A percentile compares a stretch with the other conserved stretches of the same genome.
phyloP scores from a whole-genome alignment of 768 basidiomycete genomes.

The Lactarius deliciosus region DNA sequence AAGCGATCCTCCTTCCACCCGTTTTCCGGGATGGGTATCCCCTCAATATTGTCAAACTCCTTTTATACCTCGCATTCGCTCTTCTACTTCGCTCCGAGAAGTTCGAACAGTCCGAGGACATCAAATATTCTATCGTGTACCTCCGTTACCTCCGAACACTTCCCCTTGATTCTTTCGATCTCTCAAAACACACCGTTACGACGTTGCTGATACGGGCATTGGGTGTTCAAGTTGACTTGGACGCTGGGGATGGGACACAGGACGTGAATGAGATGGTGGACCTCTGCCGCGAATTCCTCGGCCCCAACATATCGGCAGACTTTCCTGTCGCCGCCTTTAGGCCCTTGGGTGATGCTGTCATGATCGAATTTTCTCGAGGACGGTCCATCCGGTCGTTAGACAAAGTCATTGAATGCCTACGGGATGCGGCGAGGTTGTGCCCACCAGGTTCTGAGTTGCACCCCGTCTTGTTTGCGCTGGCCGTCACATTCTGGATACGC shows the following conservation, averaged over 20 bases:
- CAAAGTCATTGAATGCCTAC: background rate
- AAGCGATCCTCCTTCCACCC: background rate
- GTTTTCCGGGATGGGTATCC: background rate
- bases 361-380: background rate
- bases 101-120: background rate
- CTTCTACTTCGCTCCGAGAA: background rate
- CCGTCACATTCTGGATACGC: background rate
- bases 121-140: background rate
- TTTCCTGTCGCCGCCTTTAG: background rate
- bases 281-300: constrained; percentile 7
- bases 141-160: background rate
- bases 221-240: background rate
- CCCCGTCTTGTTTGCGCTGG: background rate
- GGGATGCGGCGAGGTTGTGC: background rate
- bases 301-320: background rate
- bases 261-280: background rate
- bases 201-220: background rate
- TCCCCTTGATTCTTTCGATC: background rate
- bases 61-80: background rate
- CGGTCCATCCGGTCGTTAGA: background rate
- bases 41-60: background rate
- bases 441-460: background rate
- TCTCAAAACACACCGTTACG: background rate
- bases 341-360: background rate
- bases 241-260: background rate